Percentiles rank a stretch among this genome's conserved stretches.
Evolutionary conservation across 352 stramenopile genomes (phyloP).

Genomic region (Pythium inflatum): DNA sequence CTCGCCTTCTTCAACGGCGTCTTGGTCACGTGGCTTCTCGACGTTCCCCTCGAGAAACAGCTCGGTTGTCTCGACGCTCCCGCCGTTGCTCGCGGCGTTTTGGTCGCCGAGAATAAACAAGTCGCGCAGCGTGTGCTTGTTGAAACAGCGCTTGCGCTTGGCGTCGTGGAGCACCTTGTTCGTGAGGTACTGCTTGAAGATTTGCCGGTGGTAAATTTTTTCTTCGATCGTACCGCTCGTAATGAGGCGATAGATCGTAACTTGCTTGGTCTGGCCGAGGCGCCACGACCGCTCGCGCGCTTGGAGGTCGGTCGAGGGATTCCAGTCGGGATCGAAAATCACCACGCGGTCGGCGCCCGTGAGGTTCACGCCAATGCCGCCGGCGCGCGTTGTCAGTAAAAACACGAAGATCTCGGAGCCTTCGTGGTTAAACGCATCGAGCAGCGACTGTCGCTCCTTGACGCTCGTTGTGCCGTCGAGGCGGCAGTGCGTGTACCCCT

Average conservation of each 20-base stretch:
- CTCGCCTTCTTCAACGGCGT: slow-evolving; percentile 30
- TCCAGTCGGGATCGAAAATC: slow-evolving; percentile 99
- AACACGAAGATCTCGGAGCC: slow-evolving; percentile 83
- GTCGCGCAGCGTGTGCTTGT: slow-evolving; percentile 95
- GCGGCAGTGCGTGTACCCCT: slow-evolving; percentile 91
- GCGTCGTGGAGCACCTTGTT: slow-evolving; percentile 97
- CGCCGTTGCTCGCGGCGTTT: slow-evolving; percentile 41
- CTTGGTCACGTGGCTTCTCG: slow-evolving; percentile 47
- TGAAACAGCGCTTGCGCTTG: slow-evolving; percentile 97
- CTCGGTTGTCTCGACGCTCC: slow-evolving; percentile 91
- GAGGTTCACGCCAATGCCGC: slow-evolving; percentile 97
- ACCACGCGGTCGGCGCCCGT: slow-evolving; percentile 96
- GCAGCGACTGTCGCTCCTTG: slow-evolving; percentile 90
- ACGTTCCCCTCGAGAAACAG: slow-evolving; percentile 91
- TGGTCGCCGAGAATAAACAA: slow-evolving; percentile 92
- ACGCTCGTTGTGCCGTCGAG: slow-evolving; percentile 98
- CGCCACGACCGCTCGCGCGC: slow-evolving; percentile 97
- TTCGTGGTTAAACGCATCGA: slow-evolving; percentile 96
- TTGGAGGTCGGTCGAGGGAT: slow-evolving; percentile 96
- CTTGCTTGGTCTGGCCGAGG: slow-evolving; percentile 87
- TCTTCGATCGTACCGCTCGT: slow-evolving; percentile 99
- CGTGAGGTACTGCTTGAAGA: slow-evolving; percentile 99
- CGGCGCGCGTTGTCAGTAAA: slow-evolving; percentile 87
- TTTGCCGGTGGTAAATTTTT: slow-evolving; percentile 99
- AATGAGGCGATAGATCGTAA: slow-evolving; percentile 93